Conservation (phyloP, 192 early-diverging fungal species). For the Entrophospora sp. region DNA sequence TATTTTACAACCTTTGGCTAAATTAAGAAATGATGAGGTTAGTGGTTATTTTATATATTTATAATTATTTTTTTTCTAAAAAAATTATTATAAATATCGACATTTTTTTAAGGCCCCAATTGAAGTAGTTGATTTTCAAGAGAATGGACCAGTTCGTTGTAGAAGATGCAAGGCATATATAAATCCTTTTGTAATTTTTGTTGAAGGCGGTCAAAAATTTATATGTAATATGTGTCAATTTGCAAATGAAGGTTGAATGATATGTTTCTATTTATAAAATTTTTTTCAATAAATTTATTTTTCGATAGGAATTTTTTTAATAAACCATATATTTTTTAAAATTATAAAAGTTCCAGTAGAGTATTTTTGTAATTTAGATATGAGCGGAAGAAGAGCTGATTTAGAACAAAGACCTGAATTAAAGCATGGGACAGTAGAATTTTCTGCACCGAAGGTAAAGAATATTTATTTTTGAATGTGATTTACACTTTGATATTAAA, state of each 20-base stretch:
- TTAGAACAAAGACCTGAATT: conserved; percentile 80
- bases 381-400: conserved; percentile 82
- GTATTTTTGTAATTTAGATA: conserved; percentile 92
- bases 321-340: conserved; percentile 1
- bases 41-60: conserved; percentile 14
- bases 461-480: too few species aligned
- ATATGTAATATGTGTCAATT: conserved; percentile 90
- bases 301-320: background rate
- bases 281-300: too few species aligned
- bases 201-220: conserved; percentile 85
- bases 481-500: background rate
- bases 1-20: conserved; percentile 86
- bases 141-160: conserved; percentile 82
- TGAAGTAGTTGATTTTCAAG: conserved; percentile 74
- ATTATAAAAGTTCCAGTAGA: conserved; percentile 64
- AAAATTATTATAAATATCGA: background rate
- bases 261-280: too few species aligned
- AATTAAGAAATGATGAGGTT: conserved; percentile 66
- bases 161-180: conserved; percentile 88
- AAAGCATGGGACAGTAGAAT: conserved; percentile 82
- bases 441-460: conserved; percentile 62
- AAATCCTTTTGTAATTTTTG: conserved; percentile 83
- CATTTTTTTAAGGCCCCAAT: conserved; percentile 43
- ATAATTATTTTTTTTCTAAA: background rate
- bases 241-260: conserved; percentile 78